Evolutionary conservation across 805 yeast species (phyloP).

Genomic region (Saturnispora silvae): DNA sequence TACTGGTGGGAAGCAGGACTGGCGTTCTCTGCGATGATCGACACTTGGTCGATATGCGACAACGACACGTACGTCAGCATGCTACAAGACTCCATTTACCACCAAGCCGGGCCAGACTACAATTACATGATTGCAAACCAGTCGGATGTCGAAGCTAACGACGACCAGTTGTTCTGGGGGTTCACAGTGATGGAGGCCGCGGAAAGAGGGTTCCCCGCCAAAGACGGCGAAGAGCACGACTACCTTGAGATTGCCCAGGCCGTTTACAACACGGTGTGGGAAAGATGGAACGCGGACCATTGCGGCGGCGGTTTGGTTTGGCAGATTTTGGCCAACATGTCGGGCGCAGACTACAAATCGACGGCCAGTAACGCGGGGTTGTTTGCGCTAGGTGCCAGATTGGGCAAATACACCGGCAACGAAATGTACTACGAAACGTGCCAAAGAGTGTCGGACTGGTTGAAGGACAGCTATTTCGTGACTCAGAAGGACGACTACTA

Average conservation of each 20-base stretch:
- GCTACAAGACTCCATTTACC: conserved; percentile 48
- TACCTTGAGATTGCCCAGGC: conserved; percentile 86
- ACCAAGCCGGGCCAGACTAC: conserved; percentile 55
- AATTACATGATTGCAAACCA: conserved; percentile 76
- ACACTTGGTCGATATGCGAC: conserved; percentile 58
- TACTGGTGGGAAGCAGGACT: conserved; percentile 94
- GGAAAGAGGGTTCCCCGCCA: conserved; percentile 69
- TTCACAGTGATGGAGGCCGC: conserved; percentile 74
- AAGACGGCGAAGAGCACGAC: conserved; percentile 46
- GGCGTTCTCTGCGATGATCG: conserved; percentile 56
- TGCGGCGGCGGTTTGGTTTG: conserved; percentile 92
- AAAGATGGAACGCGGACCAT: conserved; percentile 76
- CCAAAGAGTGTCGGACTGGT: conserved; percentile 73
- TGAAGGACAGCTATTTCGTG: conserved; percentile 41
- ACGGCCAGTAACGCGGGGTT: conserved; percentile 80
- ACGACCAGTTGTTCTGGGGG: conserved; percentile 91
- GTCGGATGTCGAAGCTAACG: conserved; percentile 77
- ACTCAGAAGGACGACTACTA: conserved; percentile 28
- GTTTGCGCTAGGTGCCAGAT: conserved; percentile 77
- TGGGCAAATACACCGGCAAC: conserved; percentile 75
- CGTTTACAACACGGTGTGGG: conserved; percentile 80
- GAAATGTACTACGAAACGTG: conserved; percentile 65
- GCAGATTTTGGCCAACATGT: conserved; percentile 92
- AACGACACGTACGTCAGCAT: conserved; percentile 50
- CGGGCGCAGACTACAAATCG: conserved; percentile 89